Evolutionary conservation across 805 yeast species (phyloP), one percentile per base, ranked within the genome.

Genomic region (Cyberlindnera japonica): DNA sequence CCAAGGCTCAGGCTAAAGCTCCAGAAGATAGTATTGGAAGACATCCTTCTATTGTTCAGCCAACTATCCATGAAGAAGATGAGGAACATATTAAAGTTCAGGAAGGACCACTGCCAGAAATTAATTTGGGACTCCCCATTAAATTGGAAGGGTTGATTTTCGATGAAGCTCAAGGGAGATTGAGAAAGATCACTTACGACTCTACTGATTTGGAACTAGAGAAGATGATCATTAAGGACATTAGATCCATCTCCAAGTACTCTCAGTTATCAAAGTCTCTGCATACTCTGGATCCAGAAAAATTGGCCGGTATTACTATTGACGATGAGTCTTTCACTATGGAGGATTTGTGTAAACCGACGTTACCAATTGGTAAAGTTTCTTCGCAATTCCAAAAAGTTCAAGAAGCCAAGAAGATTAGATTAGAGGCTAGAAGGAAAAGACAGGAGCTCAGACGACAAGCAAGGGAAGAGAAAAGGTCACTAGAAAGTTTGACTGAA

Each of bases 291-390:
- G 57, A 71, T 22, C 67, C 50, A 1, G 31, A 43, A 8, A 24
- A 35, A 11, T 26, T 67, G 15, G 62, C 70, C 14, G 58, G 68
- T 13, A 68, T 77, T 24, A 54, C 62, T 7, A 64, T 84, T 26
- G 77, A 79, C 52, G 74, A 75, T 31, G 70, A 72, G 1, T 58
- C 57, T 19, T 75, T 84, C 56, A 79, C 78, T 0, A 72, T 85
- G 76, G 78, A 74, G 3, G 91, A 84, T 42, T 62, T 85, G 37
- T 84, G 93, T 62, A 80, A 74, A 50, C 86, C 83, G 3, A 56
- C 67, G 10, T 58, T 84, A 17, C 84, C 85, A 5, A 71, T 85
- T 51, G 95, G 95, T 11, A 65, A 67, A 48, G 69, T 73, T 5
- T 79, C 88, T 10, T 70, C 73, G 5, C 75, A 81, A 51, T 84